Evolutionary conservation across 768 basidiomycete species (phyloP), one percentile per base, ranked within the genome.

Genomic region (Crucibulum laeve): DNA sequence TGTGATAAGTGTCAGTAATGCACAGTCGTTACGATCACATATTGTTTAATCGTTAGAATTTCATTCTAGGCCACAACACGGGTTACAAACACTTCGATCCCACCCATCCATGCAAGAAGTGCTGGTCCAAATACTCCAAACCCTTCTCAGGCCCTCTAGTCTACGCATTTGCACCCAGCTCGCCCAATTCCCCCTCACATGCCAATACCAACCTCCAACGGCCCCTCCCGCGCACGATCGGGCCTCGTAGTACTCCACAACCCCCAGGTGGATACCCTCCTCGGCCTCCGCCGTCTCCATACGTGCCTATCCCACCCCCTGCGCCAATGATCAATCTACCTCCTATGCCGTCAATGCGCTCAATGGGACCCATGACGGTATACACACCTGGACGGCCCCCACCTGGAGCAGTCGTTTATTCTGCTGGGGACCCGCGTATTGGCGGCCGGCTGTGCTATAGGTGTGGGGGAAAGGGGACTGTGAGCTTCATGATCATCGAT

Each of bases 51-150:
- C n/a, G n/a, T n/a, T n/a, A n/a, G n/a, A n/a, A n/a, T n/a, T n/a
- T n/a, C n/a, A n/a, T n/a, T n/a, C n/a, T 32, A 90, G 88, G 88
- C 52, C 67, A 68, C 28, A 91, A 91, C 58, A 78, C 74, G 0
- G 88, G 89, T 2, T 91, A 82, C 63, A 87, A 87, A 59, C 67
- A 74, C 44, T 67, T 65, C 26, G 85, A 90, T 58, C 84, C 85
- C 0, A 56, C 69, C 1, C 67, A 79, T 44, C 84, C 87, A 4
- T 90, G 89, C 55, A 68, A 70, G 45, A 76, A 74, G 44, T 91
- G 90, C 64, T 91, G 88, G 89, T 64, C 71, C 4, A 82, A 80
- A 51, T 82, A 83, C 60, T 71, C 73, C 0, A 79, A 75, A 50
- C 67, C 73, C 0, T 91, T 80, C 59, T 54, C 67, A 0, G 84